Base-by-base conservation (phyloP, 371 early-diverging fungal species). In the Mucor plumbeus region DNA sequence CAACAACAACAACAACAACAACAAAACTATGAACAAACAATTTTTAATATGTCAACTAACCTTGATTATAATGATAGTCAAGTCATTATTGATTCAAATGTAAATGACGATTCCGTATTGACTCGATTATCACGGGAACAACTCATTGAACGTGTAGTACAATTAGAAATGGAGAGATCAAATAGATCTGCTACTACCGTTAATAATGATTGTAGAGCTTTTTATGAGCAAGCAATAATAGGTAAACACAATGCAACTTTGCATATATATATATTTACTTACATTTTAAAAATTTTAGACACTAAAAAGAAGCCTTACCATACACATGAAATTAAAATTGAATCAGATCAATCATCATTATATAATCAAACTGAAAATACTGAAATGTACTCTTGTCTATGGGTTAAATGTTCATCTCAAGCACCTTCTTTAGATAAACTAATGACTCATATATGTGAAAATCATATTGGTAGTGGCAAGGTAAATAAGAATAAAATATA, bases 391-490 rank as follows among this genome's bases (percentile, higher is more conserved):
- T 75, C 76, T 61, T 91, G 92, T 67, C 70, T 76, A 67, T 91
- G 92, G 92, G 76, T 70, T 19, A 76, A 79, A 19, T 91, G 92
- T 66, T 67, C 79, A 35, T 65, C 76, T n/a, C 67, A 83, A 61
- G 85, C 87, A n/a, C 66, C 74, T 11, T 64, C 79, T 9, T 75
- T 88, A 61, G 83, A 79, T 13, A 77, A 77, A 17, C 65, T 91
- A 47, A 74, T 74, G 70, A 67, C 65, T 38, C 74, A 74, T 34
- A 74, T 74, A 10, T 70, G 70, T 40, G 61, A 74, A 21, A 44
- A 11, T 33, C 74, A 74, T 59, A 59, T 74, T 33, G 74, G 74
- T 5, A 74, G 74, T 56, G 74, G 74, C 31, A 74, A 70, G 60
- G 71, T 71, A 67, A 33, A 33, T n/a, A 7, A 4, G 14, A 10